Conservation (phyloP, 805 yeast genomes). For the Allodekkera sacchari region DNA sequence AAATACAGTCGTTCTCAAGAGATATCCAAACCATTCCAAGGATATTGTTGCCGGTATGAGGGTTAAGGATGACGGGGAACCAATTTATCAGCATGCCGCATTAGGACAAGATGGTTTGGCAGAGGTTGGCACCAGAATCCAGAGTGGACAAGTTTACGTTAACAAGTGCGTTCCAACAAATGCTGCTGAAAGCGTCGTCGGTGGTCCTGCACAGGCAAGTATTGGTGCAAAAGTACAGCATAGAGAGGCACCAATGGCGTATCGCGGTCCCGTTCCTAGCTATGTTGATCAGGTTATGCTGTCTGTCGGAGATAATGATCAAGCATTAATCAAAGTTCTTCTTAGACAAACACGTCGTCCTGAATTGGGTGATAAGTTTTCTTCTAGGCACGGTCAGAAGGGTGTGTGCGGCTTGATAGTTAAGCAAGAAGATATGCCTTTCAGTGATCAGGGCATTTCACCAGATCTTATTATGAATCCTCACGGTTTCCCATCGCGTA, state of each 20-base stretch:
- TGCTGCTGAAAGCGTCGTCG: slow-evolving; percentile 59
- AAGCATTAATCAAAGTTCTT: slow-evolving; percentile 85
- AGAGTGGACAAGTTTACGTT: slow-evolving; percentile 88
- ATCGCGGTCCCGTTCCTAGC: slow-evolving; percentile 92
- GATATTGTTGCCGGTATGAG: slow-evolving; percentile 91
- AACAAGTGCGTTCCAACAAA: slow-evolving; percentile 90
- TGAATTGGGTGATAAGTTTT: slow-evolving; percentile 94
- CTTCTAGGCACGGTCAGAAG: slow-evolving; percentile 97
- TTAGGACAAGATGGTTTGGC: slow-evolving; percentile 95
- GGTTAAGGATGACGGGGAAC: slow-evolving; percentile 70
- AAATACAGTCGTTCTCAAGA: slow-evolving; percentile 79
- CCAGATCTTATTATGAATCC: slow-evolving; percentile 99
- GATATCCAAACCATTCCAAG: slow-evolving; percentile 89
- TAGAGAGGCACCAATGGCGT: slow-evolving; percentile 84
- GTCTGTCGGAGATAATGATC: slow-evolving; percentile 92
- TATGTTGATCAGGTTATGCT: slow-evolving; percentile 97
- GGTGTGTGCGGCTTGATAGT: slow-evolving; percentile 99
- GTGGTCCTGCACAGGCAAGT: slow-evolving; percentile 18
- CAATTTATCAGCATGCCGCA: slow-evolving; percentile 79
- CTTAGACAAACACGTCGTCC: slow-evolving; percentile 95
- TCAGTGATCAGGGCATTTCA: slow-evolving; percentile 81
- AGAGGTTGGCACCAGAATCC: slow-evolving; percentile 87
- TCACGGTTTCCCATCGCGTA: slow-evolving; percentile 99
- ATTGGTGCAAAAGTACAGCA: slow-evolving; percentile 34
- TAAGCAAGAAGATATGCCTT: slow-evolving; percentile 94